phyloP scores from a whole-genome alignment of 495 filamentous ascomycete species.

The Penicillium soppii region DNA sequence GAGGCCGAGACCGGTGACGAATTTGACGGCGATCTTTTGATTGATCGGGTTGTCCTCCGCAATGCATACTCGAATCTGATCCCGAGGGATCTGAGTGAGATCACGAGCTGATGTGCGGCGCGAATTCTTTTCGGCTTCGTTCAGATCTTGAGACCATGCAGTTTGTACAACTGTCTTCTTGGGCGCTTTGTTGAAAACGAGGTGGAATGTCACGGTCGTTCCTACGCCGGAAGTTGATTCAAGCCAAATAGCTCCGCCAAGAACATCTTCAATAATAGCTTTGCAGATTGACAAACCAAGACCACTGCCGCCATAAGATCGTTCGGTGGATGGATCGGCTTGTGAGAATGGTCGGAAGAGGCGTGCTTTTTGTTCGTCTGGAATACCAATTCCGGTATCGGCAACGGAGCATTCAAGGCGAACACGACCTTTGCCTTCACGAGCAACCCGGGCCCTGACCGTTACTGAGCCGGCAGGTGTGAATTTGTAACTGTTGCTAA shows the following conservation, averaged over 20 bases:
- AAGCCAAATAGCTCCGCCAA: slow-evolving; percentile 78
- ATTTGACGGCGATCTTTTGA: slow-evolving; percentile 86
- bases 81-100: slow-evolving; percentile 68
- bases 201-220: slow-evolving; percentile 82
- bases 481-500: slow-evolving; percentile 93
- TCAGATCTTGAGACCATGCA: slow-evolving; percentile 53
- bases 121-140: slow-evolving; percentile 24
- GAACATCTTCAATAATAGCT: slow-evolving; percentile 87
- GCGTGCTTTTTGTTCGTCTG: slow-evolving; percentile 73
- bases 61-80: slow-evolving; percentile 80
- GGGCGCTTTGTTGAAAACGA: slow-evolving; percentile 76
- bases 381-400: slow-evolving; percentile 89
- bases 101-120: slow-evolving; percentile 46
- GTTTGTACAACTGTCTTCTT: slow-evolving; percentile 56
- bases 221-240: slow-evolving; percentile 73
- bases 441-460: slow-evolving; percentile 67
- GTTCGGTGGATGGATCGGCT: slow-evolving; percentile 80
- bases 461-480: slow-evolving; percentile 83
- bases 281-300: slow-evolving; percentile 93
- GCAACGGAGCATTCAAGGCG: slow-evolving; percentile 80
- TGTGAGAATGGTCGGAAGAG: slow-evolving; percentile 91
- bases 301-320: slow-evolving; percentile 88
- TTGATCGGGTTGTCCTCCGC: slow-evolving; percentile 93
- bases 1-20: slow-evolving; percentile 80
- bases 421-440: slow-evolving; percentile 66